A percentile compares a stretch with the other conserved stretches of the same genome.
Conservation (phyloP, 129 eudicot species). For the Artemisia annua region DNA sequence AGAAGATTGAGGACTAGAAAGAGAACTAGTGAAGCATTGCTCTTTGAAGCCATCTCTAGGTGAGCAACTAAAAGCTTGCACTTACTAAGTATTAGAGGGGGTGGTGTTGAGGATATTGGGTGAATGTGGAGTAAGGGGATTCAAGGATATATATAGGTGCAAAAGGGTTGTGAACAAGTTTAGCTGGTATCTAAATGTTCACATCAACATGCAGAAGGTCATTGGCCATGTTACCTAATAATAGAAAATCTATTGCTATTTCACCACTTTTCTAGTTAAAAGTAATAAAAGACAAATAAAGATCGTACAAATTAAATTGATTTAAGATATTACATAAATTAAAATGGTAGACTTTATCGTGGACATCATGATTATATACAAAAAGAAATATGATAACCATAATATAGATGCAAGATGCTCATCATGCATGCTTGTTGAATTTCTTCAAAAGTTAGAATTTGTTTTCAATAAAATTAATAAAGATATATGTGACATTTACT, state of each 20-base stretch:
- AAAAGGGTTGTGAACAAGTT: constrained; percentile 4
- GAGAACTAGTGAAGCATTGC: constrained; percentile 20
- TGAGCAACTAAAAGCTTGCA: background rate
- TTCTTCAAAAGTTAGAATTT: background rate
- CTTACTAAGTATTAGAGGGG: background rate
- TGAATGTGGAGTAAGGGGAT: constrained; percentile 13
- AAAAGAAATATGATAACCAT: background rate
- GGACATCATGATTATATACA: background rate
- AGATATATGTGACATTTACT: background rate
- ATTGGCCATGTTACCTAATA: constrained; percentile 12
- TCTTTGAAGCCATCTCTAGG: constrained; percentile 35
- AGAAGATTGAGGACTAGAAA: constrained; percentile 47
- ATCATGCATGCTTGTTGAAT: background rate
- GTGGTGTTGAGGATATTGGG: constrained; percentile 1
- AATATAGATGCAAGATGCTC: background rate
- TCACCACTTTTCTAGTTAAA: background rate
- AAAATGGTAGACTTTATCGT: too few species aligned
- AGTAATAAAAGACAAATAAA: too few species aligned
- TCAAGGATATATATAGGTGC: constrained; percentile 21
- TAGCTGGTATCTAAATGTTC: constrained; percentile 10
- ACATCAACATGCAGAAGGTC: constrained; percentile 12
- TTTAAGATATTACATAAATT: background rate
- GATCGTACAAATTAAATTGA: background rate
- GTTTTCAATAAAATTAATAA: background rate
- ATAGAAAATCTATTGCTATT: background rate